Percentiles rank a stretch among this genome's conserved stretches.
Evolutionary conservation across 2,329 filamentous ascomycete species (phyloP).

Genomic region (Knufia fluminis): DNA sequence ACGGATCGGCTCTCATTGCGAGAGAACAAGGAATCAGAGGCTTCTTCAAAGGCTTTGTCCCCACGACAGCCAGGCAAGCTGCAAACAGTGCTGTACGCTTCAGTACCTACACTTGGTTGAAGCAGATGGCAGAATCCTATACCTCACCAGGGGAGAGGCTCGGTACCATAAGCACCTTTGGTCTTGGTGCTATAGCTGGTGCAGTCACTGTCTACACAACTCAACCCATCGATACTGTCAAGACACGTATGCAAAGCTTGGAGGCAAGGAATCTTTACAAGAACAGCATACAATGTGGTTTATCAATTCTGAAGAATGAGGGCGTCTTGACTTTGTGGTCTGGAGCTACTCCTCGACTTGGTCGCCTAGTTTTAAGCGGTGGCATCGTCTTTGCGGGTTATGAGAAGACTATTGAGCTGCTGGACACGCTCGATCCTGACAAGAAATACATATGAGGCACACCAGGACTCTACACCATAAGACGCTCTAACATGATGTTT

Average conservation of each 20-base stretch:
- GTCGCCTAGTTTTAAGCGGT: constrained; percentile 76
- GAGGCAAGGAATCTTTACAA: constrained; percentile 73
- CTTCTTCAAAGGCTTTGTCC: constrained; percentile 95
- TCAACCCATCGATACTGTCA: constrained; percentile 79
- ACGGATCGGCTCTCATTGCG: constrained; percentile 78
- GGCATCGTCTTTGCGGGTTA: constrained; percentile 96
- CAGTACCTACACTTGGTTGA: constrained; percentile 78
- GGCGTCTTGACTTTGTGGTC: constrained; percentile 89
- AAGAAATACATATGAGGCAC: constrained; percentile 67
- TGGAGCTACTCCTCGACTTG: constrained; percentile 77
- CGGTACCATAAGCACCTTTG: constrained; percentile 78
- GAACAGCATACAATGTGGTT: constrained; percentile 76
- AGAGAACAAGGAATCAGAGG: constrained; percentile 79
- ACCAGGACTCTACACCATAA: too few relatives aligned
- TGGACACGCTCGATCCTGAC: constrained; percentile 72
- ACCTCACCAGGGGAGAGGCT: constrained; percentile 92
- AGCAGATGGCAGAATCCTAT: constrained; percentile 85
- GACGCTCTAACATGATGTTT: too few relatives aligned
- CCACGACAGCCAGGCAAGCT: constrained; percentile 87
- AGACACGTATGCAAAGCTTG: constrained; percentile 96
- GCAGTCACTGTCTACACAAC: constrained; percentile 71
- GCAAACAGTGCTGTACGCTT: constrained; percentile 92
- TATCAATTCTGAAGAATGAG: constrained; percentile 78
- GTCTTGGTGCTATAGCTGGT: constrained; percentile 78
- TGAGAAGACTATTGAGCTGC: constrained; percentile 84